Conservation (phyloP, 805 yeast genomes). For the Spencermartinsiella europaea region DNA sequence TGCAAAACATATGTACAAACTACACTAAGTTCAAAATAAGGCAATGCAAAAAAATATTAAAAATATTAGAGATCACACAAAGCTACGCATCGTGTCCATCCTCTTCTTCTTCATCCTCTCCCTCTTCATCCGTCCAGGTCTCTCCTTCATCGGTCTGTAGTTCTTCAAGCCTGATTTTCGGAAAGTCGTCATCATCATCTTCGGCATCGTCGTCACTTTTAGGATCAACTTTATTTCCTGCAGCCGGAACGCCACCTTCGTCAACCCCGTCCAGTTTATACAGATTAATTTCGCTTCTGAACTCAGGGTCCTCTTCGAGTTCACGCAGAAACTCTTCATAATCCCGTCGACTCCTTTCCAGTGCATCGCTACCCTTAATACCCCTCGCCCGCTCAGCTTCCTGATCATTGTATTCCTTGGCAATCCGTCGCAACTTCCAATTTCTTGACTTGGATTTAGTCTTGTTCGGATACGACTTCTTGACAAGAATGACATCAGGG, state of each 20-base stretch:
- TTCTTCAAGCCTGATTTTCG: slow-evolving; percentile 12
- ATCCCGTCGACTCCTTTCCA: slow-evolving; percentile 55
- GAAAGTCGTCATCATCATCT: slow-evolving; percentile 16
- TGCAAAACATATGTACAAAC: too few relatives aligned
- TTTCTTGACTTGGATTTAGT: slow-evolving; percentile 11
- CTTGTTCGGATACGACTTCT: slow-evolving; percentile 20
- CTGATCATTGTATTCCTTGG: slow-evolving; percentile 79
- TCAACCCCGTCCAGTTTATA: slow-evolving; percentile 37
- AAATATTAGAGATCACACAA: neutral
- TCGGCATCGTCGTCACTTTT: slow-evolving; percentile 7
- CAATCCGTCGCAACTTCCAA: slow-evolving; percentile 81
- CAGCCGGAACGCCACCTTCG: slow-evolving; percentile 19
- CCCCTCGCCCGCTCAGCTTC: slow-evolving; percentile 72
- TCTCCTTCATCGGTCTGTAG: slow-evolving; percentile 8
- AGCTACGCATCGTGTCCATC: neutral
- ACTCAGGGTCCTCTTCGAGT: slow-evolving; percentile 24
- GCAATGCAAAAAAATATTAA: neutral
- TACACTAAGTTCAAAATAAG: neutral
- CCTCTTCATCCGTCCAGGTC: slow-evolving; percentile 5
- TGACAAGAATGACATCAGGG: slow-evolving; percentile 80
- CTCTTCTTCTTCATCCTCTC: slow-evolving; percentile 5
- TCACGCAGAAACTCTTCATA: slow-evolving; percentile 24
- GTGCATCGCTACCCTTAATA: slow-evolving; percentile 80
- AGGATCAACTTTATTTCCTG: slow-evolving; percentile 16
- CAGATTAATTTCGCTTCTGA: slow-evolving; percentile 69